A percentile compares a stretch with the other conserved stretches of the same genome.
phyloP scores from a whole-genome alignment of 192 early-diverging fungal species.

The Podila epigama region DNA sequence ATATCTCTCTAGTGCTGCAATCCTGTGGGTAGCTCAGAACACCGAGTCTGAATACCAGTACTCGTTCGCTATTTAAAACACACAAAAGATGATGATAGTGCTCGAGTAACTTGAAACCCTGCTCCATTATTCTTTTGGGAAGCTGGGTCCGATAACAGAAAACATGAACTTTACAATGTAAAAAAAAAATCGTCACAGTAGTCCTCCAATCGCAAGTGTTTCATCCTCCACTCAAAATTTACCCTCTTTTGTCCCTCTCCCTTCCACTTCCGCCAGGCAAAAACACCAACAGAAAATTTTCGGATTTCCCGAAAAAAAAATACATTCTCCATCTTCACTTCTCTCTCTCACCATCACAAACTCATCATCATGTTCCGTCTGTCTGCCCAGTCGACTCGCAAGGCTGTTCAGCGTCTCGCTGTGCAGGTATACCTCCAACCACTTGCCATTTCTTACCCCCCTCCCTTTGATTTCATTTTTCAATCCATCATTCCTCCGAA shows the following conservation, averaged over 20 bases:
- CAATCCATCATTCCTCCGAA: no score
- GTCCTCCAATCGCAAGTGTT: not conserved
- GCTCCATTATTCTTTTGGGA: no score
- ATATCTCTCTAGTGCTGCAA: constrained; percentile 21
- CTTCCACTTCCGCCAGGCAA: no score
- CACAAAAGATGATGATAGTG: no score
- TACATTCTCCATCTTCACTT: not conserved
- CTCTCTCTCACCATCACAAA: not conserved
- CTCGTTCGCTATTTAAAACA: constrained; percentile 43
- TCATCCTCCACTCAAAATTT: no score
- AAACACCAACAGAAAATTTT: no score
- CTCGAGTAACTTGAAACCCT: no score
- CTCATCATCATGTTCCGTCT: constrained; percentile 46
- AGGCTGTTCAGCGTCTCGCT: constrained; percentile 52
- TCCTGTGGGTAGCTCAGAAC: constrained; percentile 50
- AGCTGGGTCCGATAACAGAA: no score
- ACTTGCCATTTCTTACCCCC: not conserved
- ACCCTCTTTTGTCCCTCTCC: no score
- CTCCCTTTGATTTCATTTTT: no score
- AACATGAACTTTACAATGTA: not conserved
- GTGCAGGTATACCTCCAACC: constrained; percentile 32
- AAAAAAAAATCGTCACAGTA: not conserved
- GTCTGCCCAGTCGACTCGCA: constrained; percentile 42
- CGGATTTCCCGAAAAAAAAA: not conserved
- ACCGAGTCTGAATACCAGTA: constrained; percentile 48